Base-by-base conservation (phyloP, 2,329 filamentous ascomycete genomes). In the Pyricularia sp. region DNA sequence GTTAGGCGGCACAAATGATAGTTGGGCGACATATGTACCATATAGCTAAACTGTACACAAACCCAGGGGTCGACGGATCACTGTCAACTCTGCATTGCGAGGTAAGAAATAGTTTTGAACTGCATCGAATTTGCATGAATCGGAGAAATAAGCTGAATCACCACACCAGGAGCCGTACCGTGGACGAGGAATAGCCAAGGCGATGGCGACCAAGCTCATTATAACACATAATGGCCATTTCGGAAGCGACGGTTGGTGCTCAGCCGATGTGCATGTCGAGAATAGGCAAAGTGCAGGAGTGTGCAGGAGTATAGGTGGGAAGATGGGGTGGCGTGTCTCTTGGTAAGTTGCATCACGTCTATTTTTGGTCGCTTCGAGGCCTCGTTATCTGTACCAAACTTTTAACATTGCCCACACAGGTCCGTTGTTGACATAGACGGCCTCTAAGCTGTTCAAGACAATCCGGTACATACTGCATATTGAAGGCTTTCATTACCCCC, bases 221-320 rank as follows among this genome's bases (percentile, higher is more conserved):
- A 79, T 78, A 4, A 82, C 88, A 58, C 79, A 83, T 65, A 78
- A 84, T 42, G 72, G 72, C 3, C 76, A 79, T 0, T 86, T 81
- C 67, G 59, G 50, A 65, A 73, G 80, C 0, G 85, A 86, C 55
- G 83, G 80, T 7, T 86, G 84, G 80, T 84, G 82, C 30, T 83
- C 86, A 70, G 89, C 89, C 2, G 88, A 92, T 76, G 90, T 92
- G 0, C 83, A 86, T 2, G 78, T 82, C 0, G 82, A 83, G 0
- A 92, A 92, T 72, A 69, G 75, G 1, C 83, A 84, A 59, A 92
- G 90, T 73, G 83, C 86, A 66, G 84, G 80, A 0, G 85, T 92
- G 50, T 91, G 88, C 72, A 84, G 78, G 74, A 87, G 87, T 69
- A 75, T 92, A 63, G 85, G 87, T 1, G 89, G 87, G 0, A 82